Evolutionary conservation across 768 basidiomycete species (phyloP).

Genomic region (Pleurotus pulmonarius): DNA sequence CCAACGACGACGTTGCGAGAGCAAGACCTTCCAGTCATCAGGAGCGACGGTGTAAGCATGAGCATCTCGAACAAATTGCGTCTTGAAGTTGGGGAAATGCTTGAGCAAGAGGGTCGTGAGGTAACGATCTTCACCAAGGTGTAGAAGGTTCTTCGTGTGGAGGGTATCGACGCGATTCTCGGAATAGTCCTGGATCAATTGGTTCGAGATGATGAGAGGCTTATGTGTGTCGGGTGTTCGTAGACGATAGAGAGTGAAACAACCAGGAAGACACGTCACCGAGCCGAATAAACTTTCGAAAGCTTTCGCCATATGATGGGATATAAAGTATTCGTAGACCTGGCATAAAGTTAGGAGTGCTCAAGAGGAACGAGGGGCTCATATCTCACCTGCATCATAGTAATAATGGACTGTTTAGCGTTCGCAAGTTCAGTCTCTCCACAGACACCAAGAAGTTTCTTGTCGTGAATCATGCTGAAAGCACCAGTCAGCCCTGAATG

Average conservation of each 20-base stretch:
- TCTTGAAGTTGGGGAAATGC: conserved; percentile 93
- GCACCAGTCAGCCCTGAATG: conserved; percentile 4
- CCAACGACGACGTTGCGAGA: conserved; percentile 98
- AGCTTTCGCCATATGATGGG: conserved; percentile 97
- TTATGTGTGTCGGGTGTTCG: conserved; percentile 94
- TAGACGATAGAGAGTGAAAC: conserved; percentile 96
- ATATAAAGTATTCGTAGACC: conserved; percentile 99
- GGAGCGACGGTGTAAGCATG: conserved; percentile 94
- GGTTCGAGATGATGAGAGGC: conserved; percentile 88
- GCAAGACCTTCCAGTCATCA: conserved; percentile 88
- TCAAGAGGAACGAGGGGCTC: not conserved
- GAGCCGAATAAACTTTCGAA: conserved; percentile 97
- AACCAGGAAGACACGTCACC: conserved; percentile 97
- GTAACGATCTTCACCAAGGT: conserved; percentile 99
- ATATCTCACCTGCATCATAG: conserved; percentile 85
- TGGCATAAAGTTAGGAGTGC: conserved; percentile 17
- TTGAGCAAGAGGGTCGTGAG: conserved; percentile 93
- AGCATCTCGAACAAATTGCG: conserved; percentile 92
- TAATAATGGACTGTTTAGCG: conserved; percentile 90
- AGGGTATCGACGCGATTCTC: conserved; percentile 96
- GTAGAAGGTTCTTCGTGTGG: conserved; percentile 97
- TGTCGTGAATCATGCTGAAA: conserved; percentile 92
- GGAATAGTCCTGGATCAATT: conserved; percentile 88
- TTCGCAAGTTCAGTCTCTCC: conserved; percentile 94
- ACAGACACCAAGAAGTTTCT: conserved; percentile 89